Evolutionary conservation across 805 yeast species (phyloP).

Genomic region (Barnettozyma siamensis): DNA sequence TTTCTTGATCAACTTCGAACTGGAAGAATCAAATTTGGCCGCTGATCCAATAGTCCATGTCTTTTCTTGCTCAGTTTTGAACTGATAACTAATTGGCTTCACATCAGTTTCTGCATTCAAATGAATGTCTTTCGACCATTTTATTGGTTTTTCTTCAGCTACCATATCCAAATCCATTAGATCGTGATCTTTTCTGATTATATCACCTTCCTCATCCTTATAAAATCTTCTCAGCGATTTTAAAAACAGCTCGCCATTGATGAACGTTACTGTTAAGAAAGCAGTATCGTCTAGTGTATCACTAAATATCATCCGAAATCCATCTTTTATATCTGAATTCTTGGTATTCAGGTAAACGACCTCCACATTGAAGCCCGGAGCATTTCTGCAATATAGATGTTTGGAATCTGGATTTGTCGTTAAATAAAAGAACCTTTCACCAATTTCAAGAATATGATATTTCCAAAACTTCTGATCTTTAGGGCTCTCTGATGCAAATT

Average conservation of each 20-base stretch:
- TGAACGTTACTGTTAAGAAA: conserved; percentile 15
- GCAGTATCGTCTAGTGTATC: conserved; percentile 10
- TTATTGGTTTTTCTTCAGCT: conserved; percentile 6
- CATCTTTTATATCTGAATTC: conserved; percentile 18
- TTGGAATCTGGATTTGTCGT: conserved; percentile 62
- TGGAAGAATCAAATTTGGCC: conserved; percentile 31
- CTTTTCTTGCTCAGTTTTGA: conserved; percentile 24
- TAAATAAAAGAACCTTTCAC: conserved; percentile 45
- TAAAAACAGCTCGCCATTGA: conserved; percentile 10
- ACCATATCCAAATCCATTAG: background rate
- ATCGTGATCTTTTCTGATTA: background rate
- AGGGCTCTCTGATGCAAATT: background rate
- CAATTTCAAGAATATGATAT: conserved; percentile 53
- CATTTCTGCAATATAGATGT: conserved; percentile 53
- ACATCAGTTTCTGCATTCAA: conserved; percentile 1
- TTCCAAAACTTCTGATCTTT: conserved; percentile 30
- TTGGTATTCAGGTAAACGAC: conserved; percentile 22
- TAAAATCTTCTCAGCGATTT: conserved; percentile 10
- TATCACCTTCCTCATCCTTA: conserved; percentile 13
- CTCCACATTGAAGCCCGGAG: conserved; percentile 57
- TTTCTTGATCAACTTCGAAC: conserved; percentile 21
- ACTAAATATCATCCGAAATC: conserved; percentile 29
- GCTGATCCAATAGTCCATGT: conserved; percentile 41
- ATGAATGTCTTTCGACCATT: background rate
- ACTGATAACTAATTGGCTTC: conserved; percentile 26